These are phyloP conservation scores for Penicillium occitanis DNA, from an alignment of 2,329 filamentous ascomycete genomes.

Conservation along the genomic window DNA sequence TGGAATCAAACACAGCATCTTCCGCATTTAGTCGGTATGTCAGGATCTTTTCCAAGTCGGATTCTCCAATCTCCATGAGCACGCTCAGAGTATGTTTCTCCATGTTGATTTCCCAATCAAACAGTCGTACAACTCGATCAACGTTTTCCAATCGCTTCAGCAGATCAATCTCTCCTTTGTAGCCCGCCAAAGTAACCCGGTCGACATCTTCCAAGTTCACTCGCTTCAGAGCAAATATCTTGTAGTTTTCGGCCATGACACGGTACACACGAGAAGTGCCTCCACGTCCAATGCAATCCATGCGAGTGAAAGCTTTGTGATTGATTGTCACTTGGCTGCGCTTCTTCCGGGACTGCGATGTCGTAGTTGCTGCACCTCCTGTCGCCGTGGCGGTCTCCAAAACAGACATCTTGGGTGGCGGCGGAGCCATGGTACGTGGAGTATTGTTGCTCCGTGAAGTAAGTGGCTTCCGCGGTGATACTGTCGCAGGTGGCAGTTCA, in stretches of 20 bases:
- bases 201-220: conserved; percentile 90
- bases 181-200: conserved; percentile 77
- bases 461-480: conserved; percentile 49
- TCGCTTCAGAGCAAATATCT: conserved; percentile 89
- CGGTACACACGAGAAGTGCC: conserved; percentile 94
- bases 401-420: conserved; percentile 92
- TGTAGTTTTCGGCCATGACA: conserved; percentile 95
- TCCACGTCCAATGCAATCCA: conserved; percentile 87
- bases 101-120: conserved; percentile 90
- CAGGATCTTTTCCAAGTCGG: conserved; percentile 85
- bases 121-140: conserved; percentile 84
- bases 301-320: conserved; percentile 81
- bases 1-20: conserved; percentile 75
- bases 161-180: conserved; percentile 93
- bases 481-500: conserved; percentile 46
- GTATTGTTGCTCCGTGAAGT: conserved; percentile 64
- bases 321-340: conserved; percentile 85
- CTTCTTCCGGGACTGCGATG: conserved; percentile 70
- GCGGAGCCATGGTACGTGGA: conserved; percentile 72
- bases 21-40: conserved; percentile 70
- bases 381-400: conserved; percentile 85
- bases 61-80: conserved; percentile 96
- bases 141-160: conserved; percentile 78
- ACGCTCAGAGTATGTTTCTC: conserved; percentile 86
- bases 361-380: conserved; percentile 74